Conservation (phyloP, 768 basidiomycete species). For the Mycena filopes region DNA sequence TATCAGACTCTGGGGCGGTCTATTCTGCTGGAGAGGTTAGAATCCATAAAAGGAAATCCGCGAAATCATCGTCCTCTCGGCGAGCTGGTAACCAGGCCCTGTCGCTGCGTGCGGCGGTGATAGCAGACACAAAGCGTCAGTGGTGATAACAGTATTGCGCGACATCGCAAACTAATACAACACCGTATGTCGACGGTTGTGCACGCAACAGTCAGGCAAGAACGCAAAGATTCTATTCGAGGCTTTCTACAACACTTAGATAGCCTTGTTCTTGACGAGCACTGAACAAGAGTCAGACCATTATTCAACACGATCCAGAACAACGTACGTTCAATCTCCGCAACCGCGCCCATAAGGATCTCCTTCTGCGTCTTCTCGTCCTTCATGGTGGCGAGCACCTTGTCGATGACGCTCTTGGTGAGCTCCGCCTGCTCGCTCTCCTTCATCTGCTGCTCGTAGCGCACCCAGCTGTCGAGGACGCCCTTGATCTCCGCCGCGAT, state of each 20-base stretch:
- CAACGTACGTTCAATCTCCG: slow-evolving; percentile 92
- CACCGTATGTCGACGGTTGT: no score
- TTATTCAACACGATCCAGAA: slow-evolving; percentile 16
- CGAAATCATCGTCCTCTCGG: not conserved
- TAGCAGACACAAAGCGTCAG: no score
- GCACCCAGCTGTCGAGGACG: slow-evolving; percentile 97
- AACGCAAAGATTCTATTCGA: slow-evolving; percentile 19
- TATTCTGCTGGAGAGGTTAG: not conserved
- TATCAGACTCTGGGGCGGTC: not conserved
- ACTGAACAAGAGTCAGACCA: slow-evolving; percentile 55
- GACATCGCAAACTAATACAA: no score
- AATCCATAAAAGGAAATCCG: not conserved
- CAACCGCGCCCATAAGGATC: slow-evolving; percentile 79
- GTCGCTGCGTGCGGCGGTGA: no score
- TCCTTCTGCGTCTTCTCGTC: slow-evolving; percentile 94
- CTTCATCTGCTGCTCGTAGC: slow-evolving; percentile 96
- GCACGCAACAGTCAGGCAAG: not conserved
- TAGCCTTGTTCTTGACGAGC: slow-evolving; percentile 91
- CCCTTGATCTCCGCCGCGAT: slow-evolving; percentile 91
- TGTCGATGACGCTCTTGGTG: slow-evolving; percentile 87
- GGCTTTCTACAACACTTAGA: slow-evolving; percentile 57
- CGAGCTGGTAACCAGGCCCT: no score
- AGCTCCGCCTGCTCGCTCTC: slow-evolving; percentile 96
- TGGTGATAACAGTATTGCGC: no score
- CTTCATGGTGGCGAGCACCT: slow-evolving; percentile 82